Base-by-base conservation (phyloP, 257 asterid genomes). In the Nicotiana sylvestris region DNA sequence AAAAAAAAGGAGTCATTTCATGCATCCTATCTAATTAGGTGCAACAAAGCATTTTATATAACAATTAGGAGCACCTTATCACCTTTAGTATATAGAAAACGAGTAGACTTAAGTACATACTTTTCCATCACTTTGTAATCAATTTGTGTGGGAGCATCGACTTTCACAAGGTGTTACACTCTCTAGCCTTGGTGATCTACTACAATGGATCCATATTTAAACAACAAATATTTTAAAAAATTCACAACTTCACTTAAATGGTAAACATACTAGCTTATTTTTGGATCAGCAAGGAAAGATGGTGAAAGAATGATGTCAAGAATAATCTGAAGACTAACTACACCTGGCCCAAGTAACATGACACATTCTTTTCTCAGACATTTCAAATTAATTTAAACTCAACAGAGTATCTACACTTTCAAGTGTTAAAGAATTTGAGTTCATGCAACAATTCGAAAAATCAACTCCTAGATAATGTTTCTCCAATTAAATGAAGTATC, bases 221-320 rank as follows among this genome's bases (percentile, higher is more conserved):
- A 43, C 58, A 74, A 49, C 15, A 65, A 65, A 65, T 21, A 74
- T 6, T 74, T 74, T 49, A 27, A 13, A 74, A 49, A 25, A 49
- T 27, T 53, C 80, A 49, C 62, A 74, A 37, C 43, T 49, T 49
- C 60, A 27, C 43, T 6, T 35, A 74, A 74, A 6, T 74, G 27
- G 25, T 46, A 25, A 25, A 6, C 11, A 43, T 12, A 46, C 37
- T 51, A 25, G 29, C 80, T 25, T 49, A 74, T 49, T 15, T 27
- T 51, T 49, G 64, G 80, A 49, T 74, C 62, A 49, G 29, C 43
- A 27, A 74, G 64, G 80, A 49, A 49, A 74, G 62, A 74, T 74
- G 64, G 49, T 74, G 80, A 74, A 74, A 74, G 80, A 74, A 46
- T 74, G 60, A 74, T 27, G 16, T 49, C 43, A 74, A 7, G 80